Evolutionary conservation across 2,329 filamentous ascomycete species (phyloP), one percentile per base, ranked within the genome.

Genomic region (Alternaria sp.): DNA sequence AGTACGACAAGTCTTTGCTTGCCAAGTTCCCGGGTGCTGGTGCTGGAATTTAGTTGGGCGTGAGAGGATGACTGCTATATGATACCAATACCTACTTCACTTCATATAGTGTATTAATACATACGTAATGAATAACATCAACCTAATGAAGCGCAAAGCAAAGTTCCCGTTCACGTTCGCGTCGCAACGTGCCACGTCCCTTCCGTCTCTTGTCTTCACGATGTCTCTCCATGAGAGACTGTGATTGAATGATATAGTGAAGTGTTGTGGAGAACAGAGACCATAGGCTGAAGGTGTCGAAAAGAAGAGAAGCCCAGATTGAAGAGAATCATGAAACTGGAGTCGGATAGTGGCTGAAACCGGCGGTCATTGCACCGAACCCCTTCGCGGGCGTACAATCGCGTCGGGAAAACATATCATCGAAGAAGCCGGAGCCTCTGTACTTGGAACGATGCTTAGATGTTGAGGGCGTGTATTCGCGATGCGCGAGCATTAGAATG

Each of bases 11-110:
- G 25, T 40, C 57, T 21, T 50, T 69, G 17, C 68, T 69, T 19
- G 65, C 63, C 13, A 26, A 56, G 13, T 71, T 69, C 49, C 68
- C 68, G 28, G 68, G 68, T 59, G 68, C 49, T 7, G 49, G 49
- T 19, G 17, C 49, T 15, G 49, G 28, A 51, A 21, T 51, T 5
- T 51, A 51, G 49, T 51, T 12, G 12, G 17, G 6, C 6, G 17
- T 15, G 36, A 40, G 32, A n/a, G 17, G 26, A 36, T 23, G 17
- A 17, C 9, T 51, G 17, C 8, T 32, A 3, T 11, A 23, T 30
- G 19, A 51, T 40, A 40, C 19, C 28, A 32, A 23, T 23, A n/a
- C 2, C 11, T 15, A 23, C 17, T 36, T 36, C 28, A 21, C 49
- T 23, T 51, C 28, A 23, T 13, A n/a, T 15, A 10, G 19, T 51